phyloP scores from a whole-genome alignment of 345 rosid genomes.

The Hypericum perforatum region DNA sequence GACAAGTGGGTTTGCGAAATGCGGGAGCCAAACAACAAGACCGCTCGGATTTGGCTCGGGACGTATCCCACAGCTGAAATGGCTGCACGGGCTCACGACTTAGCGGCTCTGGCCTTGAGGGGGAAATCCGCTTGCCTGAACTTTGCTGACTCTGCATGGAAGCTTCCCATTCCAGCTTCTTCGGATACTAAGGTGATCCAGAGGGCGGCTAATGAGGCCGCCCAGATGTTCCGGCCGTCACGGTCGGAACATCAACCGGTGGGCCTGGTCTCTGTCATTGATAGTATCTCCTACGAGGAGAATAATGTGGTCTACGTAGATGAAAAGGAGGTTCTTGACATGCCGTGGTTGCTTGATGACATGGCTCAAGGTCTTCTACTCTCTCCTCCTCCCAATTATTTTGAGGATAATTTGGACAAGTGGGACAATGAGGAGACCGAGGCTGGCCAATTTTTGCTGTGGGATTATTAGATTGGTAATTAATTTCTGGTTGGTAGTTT shows the following conservation, averaged over 20 bases:
- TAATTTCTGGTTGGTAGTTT: no score
- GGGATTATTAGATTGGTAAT: no score
- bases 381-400: conserved; percentile 49
- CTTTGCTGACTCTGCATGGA: conserved; percentile 62
- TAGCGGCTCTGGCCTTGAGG: conserved; percentile 57
- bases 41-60: no score
- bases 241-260: conserved; percentile 11
- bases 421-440: no score
- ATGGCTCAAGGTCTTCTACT: conserved; percentile 64
- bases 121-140: conserved; percentile 71
- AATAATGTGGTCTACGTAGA: conserved; percentile 19
- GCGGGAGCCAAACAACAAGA: no score
- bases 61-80: conserved; percentile 61
- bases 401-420: no score
- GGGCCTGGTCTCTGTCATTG: conserved; percentile 5
- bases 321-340: conserved; percentile 31
- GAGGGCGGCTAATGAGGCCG: no score
- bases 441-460: no score
- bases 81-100: conserved; percentile 83
- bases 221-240: conserved; percentile 29
- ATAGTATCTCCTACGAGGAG: no score
- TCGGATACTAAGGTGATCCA: conserved; percentile 27
- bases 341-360: conserved; percentile 36
- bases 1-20: no score
- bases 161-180: conserved; percentile 43